phyloP scores from a whole-genome alignment of 1,284 basidiomycete genomes.

The Somion occarium region DNA sequence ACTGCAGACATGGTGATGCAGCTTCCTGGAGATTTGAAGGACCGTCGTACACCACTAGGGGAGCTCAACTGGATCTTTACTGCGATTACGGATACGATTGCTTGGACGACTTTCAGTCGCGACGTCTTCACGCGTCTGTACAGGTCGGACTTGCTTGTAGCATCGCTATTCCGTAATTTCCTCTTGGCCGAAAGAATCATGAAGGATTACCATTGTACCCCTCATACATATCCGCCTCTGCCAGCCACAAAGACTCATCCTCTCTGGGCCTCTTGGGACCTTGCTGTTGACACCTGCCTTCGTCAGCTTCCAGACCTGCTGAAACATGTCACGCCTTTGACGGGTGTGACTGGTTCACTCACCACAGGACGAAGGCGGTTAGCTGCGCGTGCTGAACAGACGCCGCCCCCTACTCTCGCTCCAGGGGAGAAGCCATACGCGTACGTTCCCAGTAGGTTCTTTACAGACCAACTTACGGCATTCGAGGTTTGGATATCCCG shows the following conservation, averaged over 20 bases:
- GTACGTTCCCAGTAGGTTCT: slow-evolving; percentile 92
- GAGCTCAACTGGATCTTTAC: slow-evolving; percentile 99
- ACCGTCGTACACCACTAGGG: slow-evolving; percentile 91
- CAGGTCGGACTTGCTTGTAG: slow-evolving; percentile 93
- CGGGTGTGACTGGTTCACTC: slow-evolving; percentile 25
- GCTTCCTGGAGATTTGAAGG: slow-evolving; percentile 94
- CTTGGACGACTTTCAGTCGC: slow-evolving; percentile 95
- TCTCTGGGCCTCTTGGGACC: slow-evolving; percentile 96
- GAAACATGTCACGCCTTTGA: slow-evolving; percentile 45
- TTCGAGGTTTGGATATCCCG: slow-evolving; percentile 98
- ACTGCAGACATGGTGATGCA: slow-evolving; percentile 93
- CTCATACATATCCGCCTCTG: slow-evolving; percentile 88
- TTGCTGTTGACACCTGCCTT: slow-evolving; percentile 94
- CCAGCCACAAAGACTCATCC: slow-evolving; percentile 95
- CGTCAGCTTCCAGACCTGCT: slow-evolving; percentile 90
- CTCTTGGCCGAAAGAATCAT: slow-evolving; percentile 96
- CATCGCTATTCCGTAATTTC: slow-evolving; percentile 95
- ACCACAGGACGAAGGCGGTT: slow-evolving; percentile 27
- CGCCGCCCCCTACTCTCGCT: slow-evolving; percentile 26
- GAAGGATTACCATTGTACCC: slow-evolving; percentile 98
- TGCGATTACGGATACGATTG: slow-evolving; percentile 97
- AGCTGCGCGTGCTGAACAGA: slow-evolving; percentile 22
- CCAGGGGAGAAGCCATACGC: slow-evolving; percentile 47
- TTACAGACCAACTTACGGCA: slow-evolving; percentile 93
- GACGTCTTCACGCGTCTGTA: slow-evolving; percentile 94